Evolutionary conservation across 2,329 filamentous ascomycete species (phyloP), one percentile per base, ranked within the genome.

Genomic region (Hypoxylon sp.): DNA sequence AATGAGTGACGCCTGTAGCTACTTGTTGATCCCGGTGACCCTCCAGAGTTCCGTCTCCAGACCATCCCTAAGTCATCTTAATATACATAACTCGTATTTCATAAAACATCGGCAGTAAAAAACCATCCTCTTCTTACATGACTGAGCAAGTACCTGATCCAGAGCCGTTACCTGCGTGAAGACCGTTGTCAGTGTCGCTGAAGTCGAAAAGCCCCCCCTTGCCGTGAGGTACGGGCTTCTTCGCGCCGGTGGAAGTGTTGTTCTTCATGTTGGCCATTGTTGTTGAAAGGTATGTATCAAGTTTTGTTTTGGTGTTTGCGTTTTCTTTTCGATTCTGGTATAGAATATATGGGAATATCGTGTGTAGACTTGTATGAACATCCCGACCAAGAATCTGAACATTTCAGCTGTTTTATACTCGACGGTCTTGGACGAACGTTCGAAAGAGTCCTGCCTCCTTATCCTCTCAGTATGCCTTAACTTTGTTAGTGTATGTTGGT

Each of bases 191-290:
- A 5, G 60, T 45, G 12, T 69, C 67, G 63, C 67, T 69, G 30
- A 69, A 67, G 56, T 69, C 67, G 47, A 69, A 69, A 8, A 69
- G 67, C 1, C 66, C 66, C 50, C 67, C 67, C 56, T 69, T 69
- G 30, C 50, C 58, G 11, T 53, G 59, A 14, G 5, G 37, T 8
- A 56, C 14, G 16, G 67, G 63, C 67, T 69, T 69, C 53, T 65
- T 59, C 6, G 59, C 27, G 16, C 19, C 21, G 16, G 14, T 52
- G 19, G 56, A 46, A 30, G 54, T 41, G 14, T 32, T 61, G 21
- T 53, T 59, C 30, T 63, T 69, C 43, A 61, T 63, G 48, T 58
- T 63, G 32, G 52, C 46, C 55, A 59, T 69, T 59, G 14, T 58
- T 63, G 11, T 25, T 47, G 25, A 45, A 41, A n/a, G n/a, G n/a